Evolutionary conservation across 2,329 filamentous ascomycete genomes (phyloP), one percentile per base, ranked within the genome.

Genomic region (Metarhizium brunneum): DNA sequence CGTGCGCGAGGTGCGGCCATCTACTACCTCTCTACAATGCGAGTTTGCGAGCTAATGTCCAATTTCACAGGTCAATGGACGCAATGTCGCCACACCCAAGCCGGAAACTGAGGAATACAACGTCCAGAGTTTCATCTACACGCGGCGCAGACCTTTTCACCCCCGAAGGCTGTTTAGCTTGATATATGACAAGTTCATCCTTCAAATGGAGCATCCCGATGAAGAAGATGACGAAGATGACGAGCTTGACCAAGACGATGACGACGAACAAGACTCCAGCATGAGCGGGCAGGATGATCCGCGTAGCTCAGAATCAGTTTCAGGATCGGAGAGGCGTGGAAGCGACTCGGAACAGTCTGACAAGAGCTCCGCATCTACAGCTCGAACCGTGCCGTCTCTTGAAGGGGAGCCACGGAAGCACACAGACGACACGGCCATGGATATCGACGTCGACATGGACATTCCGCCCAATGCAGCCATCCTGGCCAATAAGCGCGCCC

Each of bases 31-130:
- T 25, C 25, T 25, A 25, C 25, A 25, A 25, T 10, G 18, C 7
- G 10, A 18, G 25, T 10, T n/a, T 42, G 11, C 13, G 25, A 6
- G 25, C 25, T 48, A 2, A 14, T 49, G 13, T 16, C 14, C 7
- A 30, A 4, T 6, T 1, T 7, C 1, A 45, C 8, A 74, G 71
- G 71, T 76, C 40, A 76, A 76, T 49, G 75, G 74, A 0, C 68
- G 68, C 16, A 81, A 81, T 30, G 76, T 78, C 2, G 65, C 85
- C 52, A 83, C 82, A 0, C 84, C 84, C 0, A 87, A 82, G 64
- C 86, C 86, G 0, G 86, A 89, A 69, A 88, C 85, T 0, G 76
- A 88, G 54, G 86, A 88, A 74, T 88, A 88, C 63, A 84, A 84
- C 7, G 85, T 90, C 11, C 79, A 82, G 40, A 89, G 82, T 64